Percentiles rank a stretch among this genome's conserved stretches.
phyloP scores from a whole-genome alignment of 2,329 filamentous ascomycete species.

The Purpureocillium lavendulum region DNA sequence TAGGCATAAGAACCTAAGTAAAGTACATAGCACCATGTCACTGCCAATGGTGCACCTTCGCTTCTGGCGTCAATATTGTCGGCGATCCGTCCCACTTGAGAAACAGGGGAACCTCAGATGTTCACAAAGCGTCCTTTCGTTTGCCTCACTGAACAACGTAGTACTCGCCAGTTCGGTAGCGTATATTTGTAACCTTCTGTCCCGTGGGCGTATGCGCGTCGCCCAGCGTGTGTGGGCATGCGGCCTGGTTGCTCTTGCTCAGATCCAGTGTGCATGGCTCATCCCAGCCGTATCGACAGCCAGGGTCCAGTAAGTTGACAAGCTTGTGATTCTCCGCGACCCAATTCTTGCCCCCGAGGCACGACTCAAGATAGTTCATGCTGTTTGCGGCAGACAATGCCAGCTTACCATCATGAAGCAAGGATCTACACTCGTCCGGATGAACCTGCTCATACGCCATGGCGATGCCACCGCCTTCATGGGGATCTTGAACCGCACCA shows the following conservation, averaged over 20 bases:
- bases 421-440: slow-evolving; percentile 36
- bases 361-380: slow-evolving; percentile 44
- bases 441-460: slow-evolving; percentile 43
- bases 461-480: slow-evolving; percentile 37
- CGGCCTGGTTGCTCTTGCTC: slow-evolving; percentile 40
- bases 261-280: slow-evolving; percentile 42
- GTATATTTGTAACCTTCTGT: too few relatives aligned
- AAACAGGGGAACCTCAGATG: too few relatives aligned
- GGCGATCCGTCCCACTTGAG: too few relatives aligned
- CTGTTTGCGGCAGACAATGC: slow-evolving; percentile 47
- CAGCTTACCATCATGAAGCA: slow-evolving; percentile 42
- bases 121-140: too few relatives aligned
- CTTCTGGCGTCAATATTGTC: too few relatives aligned
- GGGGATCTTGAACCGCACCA: slow-evolving; percentile 35
- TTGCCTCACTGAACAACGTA: too few relatives aligned
- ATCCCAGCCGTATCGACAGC: slow-evolving; percentile 40
- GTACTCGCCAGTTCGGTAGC: too few relatives aligned
- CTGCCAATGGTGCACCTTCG: too few relatives aligned
- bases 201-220: too few relatives aligned
- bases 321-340: slow-evolving; percentile 43
- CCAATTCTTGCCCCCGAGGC: slow-evolving; percentile 37
- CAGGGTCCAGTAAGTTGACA: slow-evolving; percentile 44
- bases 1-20: too few relatives aligned
- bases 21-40: too few relatives aligned
- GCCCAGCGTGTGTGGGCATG: slow-evolving; percentile 38